Evolutionary conservation across 2,329 filamentous ascomycete species (phyloP).

Genomic region (Aspergillus fumigatiaffinis): DNA sequence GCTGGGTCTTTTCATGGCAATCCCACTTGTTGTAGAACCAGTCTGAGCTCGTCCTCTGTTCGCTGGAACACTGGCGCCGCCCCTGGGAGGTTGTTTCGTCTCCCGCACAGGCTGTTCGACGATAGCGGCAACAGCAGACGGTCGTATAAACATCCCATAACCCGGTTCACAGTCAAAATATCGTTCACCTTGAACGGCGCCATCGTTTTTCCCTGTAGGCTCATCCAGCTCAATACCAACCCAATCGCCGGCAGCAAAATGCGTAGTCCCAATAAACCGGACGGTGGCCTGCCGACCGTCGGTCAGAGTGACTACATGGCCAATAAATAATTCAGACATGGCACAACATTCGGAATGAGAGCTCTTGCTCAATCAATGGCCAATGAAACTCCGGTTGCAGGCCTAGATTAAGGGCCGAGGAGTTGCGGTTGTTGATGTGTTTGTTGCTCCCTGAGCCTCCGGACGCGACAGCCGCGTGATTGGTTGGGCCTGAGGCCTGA

Average conservation of each 20-base stretch:
- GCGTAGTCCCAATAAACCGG: conserved; percentile 74
- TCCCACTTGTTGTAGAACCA: conserved; percentile 29
- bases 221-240: conserved; percentile 84
- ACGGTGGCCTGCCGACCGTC: conserved; percentile 74
- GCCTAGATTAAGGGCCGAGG: not conserved
- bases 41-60: conserved; percentile 40
- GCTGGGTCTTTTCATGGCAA: conserved; percentile 41
- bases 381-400: not conserved
- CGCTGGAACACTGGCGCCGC: conserved; percentile 21
- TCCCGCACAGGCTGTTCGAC: conserved; percentile 35
- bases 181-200: conserved; percentile 77
- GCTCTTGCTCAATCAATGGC: conserved; percentile 10
- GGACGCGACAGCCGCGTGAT: conserved; percentile 11
- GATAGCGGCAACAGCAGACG: conserved; percentile 60
- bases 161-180: conserved; percentile 76
- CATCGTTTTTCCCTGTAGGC: conserved; percentile 86
- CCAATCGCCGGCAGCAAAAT: conserved; percentile 81
- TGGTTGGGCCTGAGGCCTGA: conserved; percentile 6
- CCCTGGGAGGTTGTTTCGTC: conserved; percentile 35
- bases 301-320: conserved; percentile 73
- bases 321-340: conserved; percentile 44
- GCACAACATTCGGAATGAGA: conserved; percentile 10
- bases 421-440: conserved; percentile 10
- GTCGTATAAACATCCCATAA: conserved; percentile 83
- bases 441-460: conserved; percentile 16